A percentile compares a stretch with the other conserved stretches of the same genome.
Conservation (phyloP, 768 basidiomycete genomes). For the Russula olivacea region DNA sequence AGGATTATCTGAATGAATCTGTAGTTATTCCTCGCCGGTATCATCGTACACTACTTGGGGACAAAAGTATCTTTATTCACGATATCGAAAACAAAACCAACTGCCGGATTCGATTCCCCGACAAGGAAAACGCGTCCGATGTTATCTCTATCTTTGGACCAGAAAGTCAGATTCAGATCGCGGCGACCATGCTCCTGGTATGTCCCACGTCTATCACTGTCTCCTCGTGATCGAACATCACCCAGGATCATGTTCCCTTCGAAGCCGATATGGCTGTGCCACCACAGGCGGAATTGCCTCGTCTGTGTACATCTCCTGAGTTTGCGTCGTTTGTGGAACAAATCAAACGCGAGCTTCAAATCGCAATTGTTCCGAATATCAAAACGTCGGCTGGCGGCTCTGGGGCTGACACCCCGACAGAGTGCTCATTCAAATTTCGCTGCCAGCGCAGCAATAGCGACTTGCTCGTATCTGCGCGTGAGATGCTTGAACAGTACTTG, state of each 20-base stretch:
- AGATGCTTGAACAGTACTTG: constrained; percentile 90
- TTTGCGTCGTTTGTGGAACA: constrained; percentile 83
- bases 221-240: constrained; percentile 9
- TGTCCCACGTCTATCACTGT: constrained; percentile 28
- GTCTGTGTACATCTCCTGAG: constrained; percentile 71
- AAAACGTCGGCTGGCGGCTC: constrained; percentile 49
- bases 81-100: constrained; percentile 98
- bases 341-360: constrained; percentile 90
- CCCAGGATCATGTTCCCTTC: constrained; percentile 90
- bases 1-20: constrained; percentile 92
- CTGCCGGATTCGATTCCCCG: constrained; percentile 85
- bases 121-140: constrained; percentile 92
- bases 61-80: constrained; percentile 94
- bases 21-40: constrained; percentile 91
- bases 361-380: constrained; percentile 79
- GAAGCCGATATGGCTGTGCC: constrained; percentile 94
- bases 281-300: constrained; percentile 70
- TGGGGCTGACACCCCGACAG: constrained; percentile 53
- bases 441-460: constrained; percentile 95
- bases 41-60: constrained; percentile 90
- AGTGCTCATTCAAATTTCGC: constrained; percentile 91
- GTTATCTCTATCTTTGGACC: constrained; percentile 95
- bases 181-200: constrained; percentile 91
- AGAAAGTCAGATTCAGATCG: constrained; percentile 94
- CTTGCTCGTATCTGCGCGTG: constrained; percentile 81